Evolutionary conservation across 768 basidiomycete species (phyloP).

Genomic region (Panaeolus papilionaceus): DNA sequence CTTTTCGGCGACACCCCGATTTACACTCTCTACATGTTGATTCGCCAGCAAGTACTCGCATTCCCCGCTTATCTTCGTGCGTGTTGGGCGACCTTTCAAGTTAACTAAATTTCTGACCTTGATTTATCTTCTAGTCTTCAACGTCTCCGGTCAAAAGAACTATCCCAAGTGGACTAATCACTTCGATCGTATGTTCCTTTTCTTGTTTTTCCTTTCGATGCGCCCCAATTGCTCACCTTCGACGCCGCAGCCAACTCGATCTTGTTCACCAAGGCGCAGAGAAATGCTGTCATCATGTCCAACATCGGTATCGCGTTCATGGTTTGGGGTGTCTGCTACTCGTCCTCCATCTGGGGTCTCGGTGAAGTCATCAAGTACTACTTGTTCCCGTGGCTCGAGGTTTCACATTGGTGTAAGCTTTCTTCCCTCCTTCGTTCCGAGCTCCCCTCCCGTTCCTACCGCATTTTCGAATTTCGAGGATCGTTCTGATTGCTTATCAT

Average conservation of each 20-base stretch:
- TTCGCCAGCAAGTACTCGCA: slow-evolving; percentile 63
- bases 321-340: slow-evolving; percentile 45
- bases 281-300: slow-evolving; percentile 58
- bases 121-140: slow-evolving; percentile 49
- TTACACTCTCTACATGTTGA: slow-evolving; percentile 60
- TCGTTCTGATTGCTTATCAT: not conserved
- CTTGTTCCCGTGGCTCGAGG: slow-evolving; percentile 59
- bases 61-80: slow-evolving; percentile 68
- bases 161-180: slow-evolving; percentile 73
- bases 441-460: slow-evolving; percentile 2
- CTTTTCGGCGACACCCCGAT: slow-evolving; percentile 65
- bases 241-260: slow-evolving; percentile 53
- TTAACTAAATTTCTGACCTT: not conserved
- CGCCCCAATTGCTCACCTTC: not conserved
- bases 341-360: slow-evolving; percentile 44
- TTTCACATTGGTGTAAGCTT: slow-evolving; percentile 60
- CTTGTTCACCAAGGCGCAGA: slow-evolving; percentile 59
- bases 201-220: not conserved
- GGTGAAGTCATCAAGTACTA: slow-evolving; percentile 54
- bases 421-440: not conserved
- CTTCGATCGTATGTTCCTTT: slow-evolving; percentile 57
- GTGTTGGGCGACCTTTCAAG: slow-evolving; percentile 28
- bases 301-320: slow-evolving; percentile 62
- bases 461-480: slow-evolving; percentile 6
- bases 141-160: slow-evolving; percentile 64